Evolutionary conservation across 305 asterid species (phyloP).

Genomic region (Solanum chacoense): DNA sequence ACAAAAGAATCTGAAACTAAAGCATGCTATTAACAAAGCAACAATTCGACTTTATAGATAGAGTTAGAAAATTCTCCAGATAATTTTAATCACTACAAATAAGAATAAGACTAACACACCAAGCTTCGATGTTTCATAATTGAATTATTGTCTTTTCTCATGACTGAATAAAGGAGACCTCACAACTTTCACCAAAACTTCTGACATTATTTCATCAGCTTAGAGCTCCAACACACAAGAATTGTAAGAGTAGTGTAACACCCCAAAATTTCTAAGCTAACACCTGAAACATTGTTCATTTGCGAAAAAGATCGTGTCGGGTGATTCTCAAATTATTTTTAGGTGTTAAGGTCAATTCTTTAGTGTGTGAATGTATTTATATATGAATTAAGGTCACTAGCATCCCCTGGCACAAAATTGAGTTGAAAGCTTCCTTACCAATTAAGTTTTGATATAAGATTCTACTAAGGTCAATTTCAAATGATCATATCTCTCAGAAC

Average conservation of each 20-base stretch:
- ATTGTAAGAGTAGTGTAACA: background rate
- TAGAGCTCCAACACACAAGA: background rate
- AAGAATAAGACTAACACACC: background rate
- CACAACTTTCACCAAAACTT: background rate
- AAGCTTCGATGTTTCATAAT: too few species aligned
- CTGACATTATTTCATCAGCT: background rate
- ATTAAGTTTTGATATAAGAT: background rate
- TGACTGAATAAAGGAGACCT: background rate
- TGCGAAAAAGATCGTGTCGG: background rate
- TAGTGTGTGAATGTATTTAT: background rate
- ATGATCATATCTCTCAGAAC: background rate
- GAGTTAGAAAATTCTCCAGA: background rate
- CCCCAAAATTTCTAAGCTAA: background rate
- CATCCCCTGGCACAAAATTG: background rate
- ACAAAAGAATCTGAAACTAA: too few species aligned
- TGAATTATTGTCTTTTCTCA: background rate
- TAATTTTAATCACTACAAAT: background rate
- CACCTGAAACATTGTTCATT: background rate
- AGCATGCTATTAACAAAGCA: background rate
- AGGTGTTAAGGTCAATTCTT: background rate
- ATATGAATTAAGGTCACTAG: background rate
- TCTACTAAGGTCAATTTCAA: background rate
- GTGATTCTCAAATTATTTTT: background rate
- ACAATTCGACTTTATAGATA: background rate
- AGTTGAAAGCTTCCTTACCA: background rate